Evolutionary conservation across 2,329 filamentous ascomycete species (phyloP).

Genomic region (Nectriaceae sp.): DNA sequence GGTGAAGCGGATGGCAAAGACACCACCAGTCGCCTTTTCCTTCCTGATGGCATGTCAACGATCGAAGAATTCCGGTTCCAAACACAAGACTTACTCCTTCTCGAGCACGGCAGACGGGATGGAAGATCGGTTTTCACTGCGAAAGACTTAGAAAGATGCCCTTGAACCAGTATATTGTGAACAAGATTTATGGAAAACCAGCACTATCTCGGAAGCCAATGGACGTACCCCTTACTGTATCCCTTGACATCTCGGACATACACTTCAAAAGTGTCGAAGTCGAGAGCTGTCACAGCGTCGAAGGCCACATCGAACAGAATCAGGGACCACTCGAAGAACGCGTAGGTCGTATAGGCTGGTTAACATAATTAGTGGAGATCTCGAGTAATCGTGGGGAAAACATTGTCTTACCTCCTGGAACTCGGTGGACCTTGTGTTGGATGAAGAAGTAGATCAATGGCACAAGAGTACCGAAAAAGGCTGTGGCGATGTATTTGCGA

Average conservation of each 20-base stretch:
- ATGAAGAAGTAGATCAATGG: constrained; percentile 97
- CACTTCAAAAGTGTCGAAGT: constrained; percentile 88
- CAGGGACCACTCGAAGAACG: constrained; percentile 96
- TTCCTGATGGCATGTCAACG: constrained; percentile 57
- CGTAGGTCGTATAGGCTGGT: constrained; percentile 91
- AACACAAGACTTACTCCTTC: constrained; percentile 66
- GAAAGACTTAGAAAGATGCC: constrained; percentile 42
- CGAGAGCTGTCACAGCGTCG: constrained; percentile 89
- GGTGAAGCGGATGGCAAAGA: constrained; percentile 72
- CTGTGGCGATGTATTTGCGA: constrained; percentile 77
- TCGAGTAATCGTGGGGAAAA: not conserved
- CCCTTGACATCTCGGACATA: constrained; percentile 87
- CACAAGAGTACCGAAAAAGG: constrained; percentile 89
- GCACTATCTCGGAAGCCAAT: constrained; percentile 86
- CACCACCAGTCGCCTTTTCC: constrained; percentile 68
- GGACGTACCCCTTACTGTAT: constrained; percentile 96
- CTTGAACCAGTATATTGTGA: constrained; percentile 33
- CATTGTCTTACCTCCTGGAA: constrained; percentile 76
- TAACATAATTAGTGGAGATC: constrained; percentile 15
- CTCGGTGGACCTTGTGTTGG: constrained; percentile 94
- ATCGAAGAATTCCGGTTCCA: not conserved
- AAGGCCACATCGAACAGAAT: constrained; percentile 96
- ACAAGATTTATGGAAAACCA: constrained; percentile 26
- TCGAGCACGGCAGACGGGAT: constrained; percentile 57
- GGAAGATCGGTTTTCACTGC: constrained; percentile 50